Base-by-base conservation (phyloP, 148 eudicot genomes). In the Persicaria maculosa region DNA sequence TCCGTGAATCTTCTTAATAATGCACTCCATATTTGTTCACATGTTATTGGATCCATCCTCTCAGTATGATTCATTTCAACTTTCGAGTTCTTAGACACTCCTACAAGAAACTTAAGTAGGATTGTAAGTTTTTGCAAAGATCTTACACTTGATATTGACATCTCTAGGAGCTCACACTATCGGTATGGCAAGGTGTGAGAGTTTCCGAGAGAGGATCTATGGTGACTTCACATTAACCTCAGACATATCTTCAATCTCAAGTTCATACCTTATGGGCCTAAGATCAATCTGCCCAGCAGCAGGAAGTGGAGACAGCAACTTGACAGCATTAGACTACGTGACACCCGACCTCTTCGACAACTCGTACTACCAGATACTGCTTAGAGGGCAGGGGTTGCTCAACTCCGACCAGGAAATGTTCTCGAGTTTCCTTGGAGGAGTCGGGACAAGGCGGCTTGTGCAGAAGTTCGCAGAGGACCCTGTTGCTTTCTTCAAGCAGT, bases 361-460 rank as follows among this genome's bases (percentile, higher is more conserved):
- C 73, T 86, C 94, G 0, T 95, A 76, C 54, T 95, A 86, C 79
- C 96, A 90, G 14, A 70, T 95, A 14, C 83, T 95, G 43, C 15
- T 92, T 12, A 79, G 74, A 72, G 99, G 99, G n/a, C 86, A 95
- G 68, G 97, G 99, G 12, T 82, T 95, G 7, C 74, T 95, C 14
- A 89, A 87, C 81, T 95, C 99, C 2, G 99, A 95, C 73, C 97
- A 95, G 62, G 92, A 85, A 69, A 80, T 95, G 20, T 90, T 89
- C 48, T 90, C 99, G 0, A 95, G 99, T 50, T 31, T 31, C 3
- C 36, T 89, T 48, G 69, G 89, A 11, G 99, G 86, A 40, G 64
- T 90, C n/a, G 75, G 92, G 74, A 92, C 97, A 0, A 85, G 83
- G 77, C 73, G 80, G 50, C 86, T 95, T 9, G 97, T 95, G 45